phyloP scores from a whole-genome alignment of 148 eudicot species.

The Vaccinium macrocarpon region DNA sequence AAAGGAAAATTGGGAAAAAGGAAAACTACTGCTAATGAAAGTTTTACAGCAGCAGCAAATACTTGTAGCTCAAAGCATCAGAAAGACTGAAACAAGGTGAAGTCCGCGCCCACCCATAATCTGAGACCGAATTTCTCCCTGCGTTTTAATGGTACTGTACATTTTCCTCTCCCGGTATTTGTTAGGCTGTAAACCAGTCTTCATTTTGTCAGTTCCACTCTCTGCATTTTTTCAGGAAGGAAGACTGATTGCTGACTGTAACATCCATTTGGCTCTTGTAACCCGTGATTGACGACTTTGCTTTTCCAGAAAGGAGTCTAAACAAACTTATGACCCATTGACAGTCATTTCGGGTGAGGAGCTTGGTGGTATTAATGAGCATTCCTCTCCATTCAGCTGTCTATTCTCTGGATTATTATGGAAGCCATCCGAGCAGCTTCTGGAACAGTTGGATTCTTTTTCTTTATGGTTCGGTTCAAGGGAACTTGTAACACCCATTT shows the following conservation, averaged over 20 bases:
- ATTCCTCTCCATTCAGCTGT: constrained; percentile 42
- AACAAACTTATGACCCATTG: constrained; percentile 54
- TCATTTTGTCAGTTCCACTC: not conserved
- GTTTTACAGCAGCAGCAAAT: constrained; percentile 23
- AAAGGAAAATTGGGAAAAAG: not conserved
- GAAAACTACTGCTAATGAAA: not conserved
- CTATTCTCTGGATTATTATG: constrained; percentile 39
- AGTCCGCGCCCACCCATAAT: constrained; percentile 13
- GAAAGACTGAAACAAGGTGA: constrained; percentile 8
- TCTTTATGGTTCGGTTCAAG: constrained; percentile 22
- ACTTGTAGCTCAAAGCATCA: constrained; percentile 16
- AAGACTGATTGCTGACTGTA: not conserved
- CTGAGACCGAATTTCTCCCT: not conserved
- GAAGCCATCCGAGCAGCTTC: constrained; percentile 30
- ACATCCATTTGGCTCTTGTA: not conserved
- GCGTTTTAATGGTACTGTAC: constrained; percentile 37
- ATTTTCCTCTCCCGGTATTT: constrained; percentile 23
- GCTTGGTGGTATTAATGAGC: constrained; percentile 36
- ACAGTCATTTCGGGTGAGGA: constrained; percentile 68
- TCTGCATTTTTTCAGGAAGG: not conserved
- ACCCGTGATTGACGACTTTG: not conserved
- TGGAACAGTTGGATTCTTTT: constrained; percentile 28
- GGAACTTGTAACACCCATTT: constrained; percentile 26
- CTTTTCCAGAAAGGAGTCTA: not conserved
- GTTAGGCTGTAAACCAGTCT: constrained; percentile 6